Evolutionary conservation across 768 basidiomycete genomes (phyloP).

Genomic region (Mrakia blollopis): DNA sequence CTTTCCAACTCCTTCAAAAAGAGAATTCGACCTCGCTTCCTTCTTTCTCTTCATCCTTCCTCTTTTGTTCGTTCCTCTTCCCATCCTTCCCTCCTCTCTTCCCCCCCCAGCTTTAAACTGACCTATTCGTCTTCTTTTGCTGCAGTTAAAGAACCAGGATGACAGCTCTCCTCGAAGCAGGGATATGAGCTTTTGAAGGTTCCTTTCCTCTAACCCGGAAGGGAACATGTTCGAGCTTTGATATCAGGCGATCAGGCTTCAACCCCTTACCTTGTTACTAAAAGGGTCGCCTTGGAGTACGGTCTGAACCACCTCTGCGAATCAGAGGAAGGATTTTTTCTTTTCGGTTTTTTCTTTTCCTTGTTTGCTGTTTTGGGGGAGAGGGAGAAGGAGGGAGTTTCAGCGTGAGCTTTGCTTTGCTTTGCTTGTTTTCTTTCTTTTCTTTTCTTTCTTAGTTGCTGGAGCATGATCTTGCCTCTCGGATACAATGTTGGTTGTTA

Average conservation of each 20-base stretch:
- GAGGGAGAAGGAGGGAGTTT: no score
- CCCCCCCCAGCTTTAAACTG: background rate
- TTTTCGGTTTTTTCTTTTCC: background rate
- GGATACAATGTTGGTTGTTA: no score
- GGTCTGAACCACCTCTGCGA: slow-evolving; percentile 18
- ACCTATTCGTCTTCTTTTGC: background rate
- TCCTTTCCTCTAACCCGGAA: background rate
- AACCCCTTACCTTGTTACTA: slow-evolving; percentile 13
- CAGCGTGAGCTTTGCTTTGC: no score
- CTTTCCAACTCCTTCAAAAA: background rate
- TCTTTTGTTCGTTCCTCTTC: slow-evolving; percentile 4
- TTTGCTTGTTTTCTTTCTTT: no score
- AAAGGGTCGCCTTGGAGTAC: slow-evolving; percentile 18
- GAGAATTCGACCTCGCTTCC: background rate
- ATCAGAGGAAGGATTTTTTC: slow-evolving; percentile 6
- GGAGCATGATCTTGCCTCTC: no score
- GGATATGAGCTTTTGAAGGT: slow-evolving; percentile 4
- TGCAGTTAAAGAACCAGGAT: slow-evolving; percentile 12
- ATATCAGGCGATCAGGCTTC: slow-evolving; percentile 13
- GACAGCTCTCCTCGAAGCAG: slow-evolving; percentile 16
- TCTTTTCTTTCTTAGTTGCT: no score
- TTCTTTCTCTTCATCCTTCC: slow-evolving; percentile 13
- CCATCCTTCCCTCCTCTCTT: background rate
- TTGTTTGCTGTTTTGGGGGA: no score
- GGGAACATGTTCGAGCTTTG: slow-evolving; percentile 12